A percentile compares a stretch with the other conserved stretches of the same genome.
phyloP scores from a whole-genome alignment of 75 land plant species.

The Sequoia sempervirens region DNA sequence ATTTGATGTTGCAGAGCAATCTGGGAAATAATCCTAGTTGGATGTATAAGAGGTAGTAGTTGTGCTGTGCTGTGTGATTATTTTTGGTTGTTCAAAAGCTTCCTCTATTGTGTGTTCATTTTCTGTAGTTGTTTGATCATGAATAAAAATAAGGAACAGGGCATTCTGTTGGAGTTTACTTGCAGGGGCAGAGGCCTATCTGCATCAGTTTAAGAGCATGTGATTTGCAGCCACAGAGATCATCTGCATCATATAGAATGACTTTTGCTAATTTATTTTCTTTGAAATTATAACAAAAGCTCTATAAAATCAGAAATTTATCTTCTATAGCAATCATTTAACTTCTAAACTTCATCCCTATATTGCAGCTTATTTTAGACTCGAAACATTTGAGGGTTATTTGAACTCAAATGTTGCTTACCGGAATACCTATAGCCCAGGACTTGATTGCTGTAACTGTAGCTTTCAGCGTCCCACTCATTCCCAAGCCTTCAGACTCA shows the following conservation, averaged over 20 bases:
- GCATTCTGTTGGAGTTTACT: too few relatives aligned
- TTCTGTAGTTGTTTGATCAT: too few relatives aligned
- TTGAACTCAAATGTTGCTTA: constrained; percentile 23
- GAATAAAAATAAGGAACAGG: too few relatives aligned
- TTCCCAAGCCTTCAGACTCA: constrained; percentile 82
- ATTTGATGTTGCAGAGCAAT: too few relatives aligned
- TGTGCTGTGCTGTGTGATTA: too few relatives aligned
- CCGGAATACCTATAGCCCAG: constrained; percentile 92
- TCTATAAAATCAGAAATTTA: background rate
- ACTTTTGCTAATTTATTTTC: background rate
- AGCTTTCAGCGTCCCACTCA: constrained; percentile 55
- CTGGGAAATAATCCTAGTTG: too few relatives aligned
- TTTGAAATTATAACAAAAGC: background rate
- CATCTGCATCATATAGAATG: background rate
- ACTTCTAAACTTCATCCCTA: background rate
- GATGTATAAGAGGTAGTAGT: too few relatives aligned
- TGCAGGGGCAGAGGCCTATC: too few relatives aligned
- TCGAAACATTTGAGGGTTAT: background rate
- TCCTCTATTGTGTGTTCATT: too few relatives aligned
- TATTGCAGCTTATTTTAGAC: background rate
- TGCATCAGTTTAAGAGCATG: too few relatives aligned
- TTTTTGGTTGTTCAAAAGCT: too few relatives aligned
- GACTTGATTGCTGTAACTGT: constrained; percentile 69
- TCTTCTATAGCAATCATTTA: background rate
- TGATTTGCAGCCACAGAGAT: too few relatives aligned